Base-by-base conservation (phyloP, 139 green algal species). In the Closterium sp. region DNA sequence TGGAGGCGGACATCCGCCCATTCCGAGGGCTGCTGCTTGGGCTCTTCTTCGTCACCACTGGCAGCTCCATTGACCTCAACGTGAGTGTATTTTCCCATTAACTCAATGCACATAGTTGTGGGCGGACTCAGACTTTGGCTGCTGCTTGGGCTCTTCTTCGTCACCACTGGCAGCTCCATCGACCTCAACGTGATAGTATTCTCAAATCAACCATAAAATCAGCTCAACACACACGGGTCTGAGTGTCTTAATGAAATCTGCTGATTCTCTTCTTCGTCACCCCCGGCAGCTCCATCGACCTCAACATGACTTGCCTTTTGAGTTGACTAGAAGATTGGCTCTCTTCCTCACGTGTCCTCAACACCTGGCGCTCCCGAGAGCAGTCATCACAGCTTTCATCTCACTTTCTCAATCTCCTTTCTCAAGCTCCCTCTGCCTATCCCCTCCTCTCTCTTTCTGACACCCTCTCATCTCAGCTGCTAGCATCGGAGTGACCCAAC, bases 111-210 rank as follows among this genome's bases (percentile, higher is more conserved):
- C n/a, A n/a, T n/a, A n/a, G n/a, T n/a, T n/a, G n/a, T n/a, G n/a
- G n/a, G n/a, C n/a, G n/a, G n/a, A n/a, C n/a, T n/a, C n/a, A n/a
- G n/a, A n/a, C n/a, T n/a, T n/a, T n/a, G 98, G 38, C 95, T 99
- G 90, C 97, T 99, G 28, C 98, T 99, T 95, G 98, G 98, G 17
- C 97, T 99, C 30, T 99, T 99, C 96, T 99, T 99, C 96, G 99
- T 95, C 86, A 95, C 93, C 28, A 92, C 87, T 28, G 93, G 93
- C 38, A 95, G 91, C 22, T 94, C 93, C 42, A 94, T 95, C 70
- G 91, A 95, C 45, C n/a, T 87, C 85, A 87, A 87, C 27, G 85
- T 87, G 28, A 79, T 13, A 27, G 62, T 13, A 24, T 62, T n/a
- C n/a, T n/a, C n/a, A n/a, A n/a, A n/a, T n/a, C n/a, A n/a, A n/a